Base-by-base conservation (phyloP, 2,329 filamentous ascomycete genomes). In the Fusarium neocosmosporiellum region DNA sequence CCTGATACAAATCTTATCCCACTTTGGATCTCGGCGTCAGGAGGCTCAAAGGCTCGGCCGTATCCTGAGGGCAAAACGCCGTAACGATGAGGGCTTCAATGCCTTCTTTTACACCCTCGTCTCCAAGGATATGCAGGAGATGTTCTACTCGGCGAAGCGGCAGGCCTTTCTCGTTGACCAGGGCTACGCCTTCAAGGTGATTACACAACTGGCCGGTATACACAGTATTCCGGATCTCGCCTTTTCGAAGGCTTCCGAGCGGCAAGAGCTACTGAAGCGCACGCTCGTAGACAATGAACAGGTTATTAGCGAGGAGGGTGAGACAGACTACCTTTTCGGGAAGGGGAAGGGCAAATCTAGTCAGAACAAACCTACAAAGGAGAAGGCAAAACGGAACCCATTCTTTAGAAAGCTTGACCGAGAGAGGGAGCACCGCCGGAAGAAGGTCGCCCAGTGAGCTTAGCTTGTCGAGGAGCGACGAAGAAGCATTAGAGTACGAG, bases 21-120 rank as follows among this genome's bases (percentile, higher is more conserved):
- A 98, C 79, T 98, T 97, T 78, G 95, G 95, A 69, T 98, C 95
- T 7, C 93, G 95, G 73, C 91, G 95, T 83, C 95, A 98, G 81
- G 95, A 98, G 84, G 95, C 95, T 0, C 95, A 98, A 81, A 91
- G 95, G 2, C 87, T 98, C 0, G 95, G 95, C 5, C 91, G 95
- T 46, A 98, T 98, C 76, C 88, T 98, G 4, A 89, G 95, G 81
- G 95, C 95, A 11, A 98, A 98, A 83, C 90, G 95, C 22, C 89
- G 95, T 78, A 97, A 97, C 77, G 95, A 98, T 75, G 95, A 98
- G 81, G 95, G 95, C 2, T 98, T 98, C 82, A 98, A 98, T 79
- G 95, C 95, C 0, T 98, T 98, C 83, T 98, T 98, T 84, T 98
- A 98, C 83, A 96, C 93, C 0, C 88, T 98, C 3, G 95, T 98